Evolutionary conservation across 805 yeast genomes (phyloP), one percentile per base, ranked within the genome.

Genomic region (Vanderwaltozyma verrucispora): DNA sequence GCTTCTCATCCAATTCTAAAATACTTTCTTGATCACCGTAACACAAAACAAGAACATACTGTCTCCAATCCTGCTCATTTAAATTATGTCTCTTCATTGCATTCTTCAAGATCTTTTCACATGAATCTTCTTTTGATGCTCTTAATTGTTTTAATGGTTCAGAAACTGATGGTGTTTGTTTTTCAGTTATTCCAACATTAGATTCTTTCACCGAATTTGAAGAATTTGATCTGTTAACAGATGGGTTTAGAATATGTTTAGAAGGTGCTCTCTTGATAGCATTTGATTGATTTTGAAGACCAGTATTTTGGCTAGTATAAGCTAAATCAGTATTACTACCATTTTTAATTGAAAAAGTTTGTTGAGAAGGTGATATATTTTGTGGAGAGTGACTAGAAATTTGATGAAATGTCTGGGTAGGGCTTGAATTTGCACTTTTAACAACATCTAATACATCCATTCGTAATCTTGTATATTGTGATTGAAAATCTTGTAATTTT

Each of bases 1-100:
- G 98, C 56, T 77, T 82, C 53, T 89, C 98, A 20, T 85, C 84
- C 44, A 83, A 66, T 28, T 81, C 84, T 33, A 92, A 60, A 9
- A 87, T 75, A 21, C 96, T 65, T 53, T 89, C 96, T 51, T 81
- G 81, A 55, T 87, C 95, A 18, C 92, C 95, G 54, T 85, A 87
- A 53, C 94, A 82, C 13, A 89, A 82, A 14, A 88, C 87, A 36
- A 89, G 64, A 2, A 88, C 95, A 54, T 87, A 89, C 50, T 85
- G 81, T 36, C 82, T 71, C 88, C 95, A 83, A 53, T 86, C 95
- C 36, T 75, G 79, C 24, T 75, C 73, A 32, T 75, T 77, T 34
- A 89, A 69, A 41, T 77, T 78, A 61, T 88, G 94, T 43, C 94
- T 71, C 47, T 79, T 75, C 82, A 86, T 79, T 5, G 95, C 96